Evolutionary conservation across 306 rosid genomes (phyloP), one percentile per base, ranked within the genome.

Genomic region (Boehmeria nivea): DNA sequence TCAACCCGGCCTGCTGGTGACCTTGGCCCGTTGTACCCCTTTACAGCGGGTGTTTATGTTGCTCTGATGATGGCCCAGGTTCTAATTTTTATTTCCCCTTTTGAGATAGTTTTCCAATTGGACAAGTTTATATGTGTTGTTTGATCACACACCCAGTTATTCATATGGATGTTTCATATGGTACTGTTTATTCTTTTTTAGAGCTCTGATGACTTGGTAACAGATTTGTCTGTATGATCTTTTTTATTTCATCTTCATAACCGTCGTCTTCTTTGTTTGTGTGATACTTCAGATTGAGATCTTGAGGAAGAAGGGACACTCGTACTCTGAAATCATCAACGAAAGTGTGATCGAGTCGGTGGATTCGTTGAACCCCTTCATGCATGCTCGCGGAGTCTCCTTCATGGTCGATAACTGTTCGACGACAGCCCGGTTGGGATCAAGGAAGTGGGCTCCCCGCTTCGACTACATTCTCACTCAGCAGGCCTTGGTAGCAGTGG

Each of bases 1-100:
- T 64, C 88, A 8, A 40, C 75, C 44, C 83, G 96, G 26, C 88
- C 96, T 9, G 87, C 80, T 3, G 94, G 96, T 63, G 99, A 93
- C 66, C 84, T 93, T 3, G 96, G 99, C 24, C 96, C 99, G 6
- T 44, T 87, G n/a, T 39, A 81, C 69, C 95, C 99, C 13, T 93
- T 93, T 72, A 93, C 99, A 20, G 95, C 99, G 47, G 99, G 99
- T 81, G 99, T 93, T 49, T 91, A 61, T 54, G 95, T 91, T 74
- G 96, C 99, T n/a, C 47, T 93, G 60, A 93, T 93, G 99, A 93
- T 91, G 99, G 96, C 99, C 3, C 99, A 91, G 96, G 99, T 91
- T 67, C 24, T 59, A n/a, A 37, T 44, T n/a, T 40, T 15, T 40
- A 40, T 40, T 8, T 54, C 39, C 40, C 65, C n/a, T n/a, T 24